These are phyloP conservation scores for Fusarium sp. DNA, from an alignment of 2,329 filamentous ascomycete genomes.

Conservation along the genomic window DNA sequence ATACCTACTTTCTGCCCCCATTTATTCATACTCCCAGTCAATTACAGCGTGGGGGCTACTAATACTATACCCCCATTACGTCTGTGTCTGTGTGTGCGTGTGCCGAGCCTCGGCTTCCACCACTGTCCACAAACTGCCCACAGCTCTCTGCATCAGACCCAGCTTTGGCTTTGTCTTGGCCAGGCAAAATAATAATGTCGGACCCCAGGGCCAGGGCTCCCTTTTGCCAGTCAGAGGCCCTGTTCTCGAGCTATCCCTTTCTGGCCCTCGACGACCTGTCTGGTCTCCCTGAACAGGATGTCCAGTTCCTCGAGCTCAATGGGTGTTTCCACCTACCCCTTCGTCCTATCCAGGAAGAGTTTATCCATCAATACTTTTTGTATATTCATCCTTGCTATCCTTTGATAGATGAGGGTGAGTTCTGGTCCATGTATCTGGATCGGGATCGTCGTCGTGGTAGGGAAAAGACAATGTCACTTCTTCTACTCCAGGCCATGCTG, in stretches of 20 bases:
- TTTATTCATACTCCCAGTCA: not conserved
- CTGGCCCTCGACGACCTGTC: not conserved
- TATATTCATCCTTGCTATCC: slow-evolving; percentile 32
- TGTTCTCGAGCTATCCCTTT: slow-evolving; percentile 6
- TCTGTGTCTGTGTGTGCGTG: not conserved
- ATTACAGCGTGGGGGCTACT: not conserved
- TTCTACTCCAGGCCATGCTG: slow-evolving; percentile 22
- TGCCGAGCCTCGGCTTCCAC: not conserved
- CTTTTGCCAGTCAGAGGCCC: slow-evolving; percentile 9
- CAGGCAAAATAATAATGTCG: not conserved
- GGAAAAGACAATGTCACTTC: slow-evolving; percentile 11
- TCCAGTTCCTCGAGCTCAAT: slow-evolving; percentile 14
- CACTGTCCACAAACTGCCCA: not conserved
- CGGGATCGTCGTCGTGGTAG: not conserved
- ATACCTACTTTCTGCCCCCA: not conserved
- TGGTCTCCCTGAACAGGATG: slow-evolving; percentile 5
- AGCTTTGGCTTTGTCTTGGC: not conserved
- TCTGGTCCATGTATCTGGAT: slow-evolving; percentile 30
- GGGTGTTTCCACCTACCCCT: slow-evolving; percentile 10
- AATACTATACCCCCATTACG: not conserved
- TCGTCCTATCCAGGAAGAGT: slow-evolving; percentile 7
- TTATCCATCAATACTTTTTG: slow-evolving; percentile 10
- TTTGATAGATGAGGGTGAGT: slow-evolving; percentile 21
- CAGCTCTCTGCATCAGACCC: not conserved
- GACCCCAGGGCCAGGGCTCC: not conserved